Evolutionary conservation across 768 basidiomycete genomes (phyloP).

Genomic region (Coprinopsis sp.): DNA sequence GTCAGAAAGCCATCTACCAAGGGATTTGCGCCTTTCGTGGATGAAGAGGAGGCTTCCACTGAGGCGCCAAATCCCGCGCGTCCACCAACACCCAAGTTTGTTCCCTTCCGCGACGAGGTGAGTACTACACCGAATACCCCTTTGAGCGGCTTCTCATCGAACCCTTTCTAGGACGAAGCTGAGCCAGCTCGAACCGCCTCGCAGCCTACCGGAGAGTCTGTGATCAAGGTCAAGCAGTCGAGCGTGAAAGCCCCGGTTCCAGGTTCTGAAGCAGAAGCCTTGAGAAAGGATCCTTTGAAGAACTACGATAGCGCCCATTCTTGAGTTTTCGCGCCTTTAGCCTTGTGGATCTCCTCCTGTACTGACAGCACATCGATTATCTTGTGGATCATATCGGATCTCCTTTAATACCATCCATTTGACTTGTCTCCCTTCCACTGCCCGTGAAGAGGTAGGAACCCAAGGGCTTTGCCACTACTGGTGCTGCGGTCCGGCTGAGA

Average conservation of each 20-base stretch:
- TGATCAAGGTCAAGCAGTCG: slow-evolving; percentile 49
- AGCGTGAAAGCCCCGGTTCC: slow-evolving; percentile 37
- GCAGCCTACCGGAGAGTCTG: slow-evolving; percentile 33
- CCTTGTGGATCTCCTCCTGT: too few species aligned
- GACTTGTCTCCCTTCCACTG: too few species aligned
- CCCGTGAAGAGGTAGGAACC: too few species aligned
- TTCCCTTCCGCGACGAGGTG: slow-evolving; percentile 73
- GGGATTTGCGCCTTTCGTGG: slow-evolving; percentile 37
- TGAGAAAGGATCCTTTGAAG: slow-evolving; percentile 76
- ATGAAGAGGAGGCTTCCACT: slow-evolving; percentile 21
- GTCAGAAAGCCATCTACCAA: slow-evolving; percentile 22
- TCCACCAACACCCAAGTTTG: slow-evolving; percentile 55
- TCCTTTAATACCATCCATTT: too few species aligned
- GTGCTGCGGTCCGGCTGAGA: too few species aligned
- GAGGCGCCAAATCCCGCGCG: slow-evolving; percentile 17
- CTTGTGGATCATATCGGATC: too few species aligned
- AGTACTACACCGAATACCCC: slow-evolving; percentile 20
- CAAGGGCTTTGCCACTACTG: too few species aligned
- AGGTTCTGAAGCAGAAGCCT: slow-evolving; percentile 68
- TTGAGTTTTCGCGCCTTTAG: too few species aligned
- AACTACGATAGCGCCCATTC: slow-evolving; percentile 55
- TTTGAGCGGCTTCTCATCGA: not conserved
- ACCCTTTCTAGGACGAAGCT: not conserved
- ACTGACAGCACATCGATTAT: too few species aligned
- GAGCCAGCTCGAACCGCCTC: slow-evolving; percentile 26